Evolutionary conservation across 108 stramenopile species (phyloP), one percentile per base, ranked within the genome.

Genomic region (Phaeodactylum tricornutum): DNA sequence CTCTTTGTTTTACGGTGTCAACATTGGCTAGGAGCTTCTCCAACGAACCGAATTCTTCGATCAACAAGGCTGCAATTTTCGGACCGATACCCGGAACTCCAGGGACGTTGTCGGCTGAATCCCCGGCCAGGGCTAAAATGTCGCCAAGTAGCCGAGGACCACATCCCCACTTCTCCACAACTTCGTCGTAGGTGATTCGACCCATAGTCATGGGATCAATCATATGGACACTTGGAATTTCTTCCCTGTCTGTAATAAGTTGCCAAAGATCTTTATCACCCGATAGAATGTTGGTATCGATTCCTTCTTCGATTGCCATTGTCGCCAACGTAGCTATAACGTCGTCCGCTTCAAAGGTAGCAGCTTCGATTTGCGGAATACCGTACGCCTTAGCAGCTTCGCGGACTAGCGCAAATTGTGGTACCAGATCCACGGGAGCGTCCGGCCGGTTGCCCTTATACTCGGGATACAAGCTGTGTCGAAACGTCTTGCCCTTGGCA

Each of bases 261-360:
- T 93, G 92, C 87, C 87, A 82, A 38, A 93, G 57, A 69, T 93
- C 92, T 65, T 93, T 93, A 53, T 93, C 92, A 5, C 83, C 85
- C 16, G 71, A 70, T 23, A 89, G 59, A 9, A 93, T 84, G 29
- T 81, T 60, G 0, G 78, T 76, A 41, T 79, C 66, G 2, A 81
- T 50, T 9, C 83, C 83, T 48, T 79, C 66, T 34, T 72, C 51
- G 2, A 69, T 29, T 2, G 80, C 87, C 53, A 57, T 64, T n/a
- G 50, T 62, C 2, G 78, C 53, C 20, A 93, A 34, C 0, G 85
- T 84, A 0, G 92, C 92, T 64, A 93, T 93, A 22, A 93, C 87
- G 72, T 93, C 92, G 48, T 93, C 92, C 1, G 92, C 92, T 55
- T 93, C 92, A 55, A 66, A 89, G 0, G 75, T 78, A 36, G 57